Evolutionary conservation across 2,329 filamentous ascomycete genomes (phyloP).

Genomic region (Lachnellula suecica): DNA sequence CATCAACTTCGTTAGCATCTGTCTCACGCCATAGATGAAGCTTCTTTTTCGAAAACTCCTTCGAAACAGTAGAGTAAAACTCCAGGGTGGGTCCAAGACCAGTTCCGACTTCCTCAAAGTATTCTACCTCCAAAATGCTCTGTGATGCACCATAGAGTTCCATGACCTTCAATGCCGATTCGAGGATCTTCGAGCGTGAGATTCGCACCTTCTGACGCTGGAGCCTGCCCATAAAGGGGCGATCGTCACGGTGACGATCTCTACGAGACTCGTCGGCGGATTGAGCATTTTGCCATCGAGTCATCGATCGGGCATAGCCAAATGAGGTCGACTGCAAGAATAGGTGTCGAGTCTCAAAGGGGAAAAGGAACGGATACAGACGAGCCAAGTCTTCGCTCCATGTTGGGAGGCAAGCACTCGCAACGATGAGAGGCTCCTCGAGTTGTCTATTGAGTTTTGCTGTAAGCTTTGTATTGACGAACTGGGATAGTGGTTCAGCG

Average conservation of each 20-base stretch:
- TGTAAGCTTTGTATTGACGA: slow-evolving; percentile 97
- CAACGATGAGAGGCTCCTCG: slow-evolving; percentile 94
- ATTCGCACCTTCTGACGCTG: slow-evolving; percentile 99
- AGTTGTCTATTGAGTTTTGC: slow-evolving; percentile 96
- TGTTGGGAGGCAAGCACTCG: slow-evolving; percentile 90
- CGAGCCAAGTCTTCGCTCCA: slow-evolving; percentile 96
- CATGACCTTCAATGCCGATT: slow-evolving; percentile 98
- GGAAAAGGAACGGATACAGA: slow-evolving; percentile 94
- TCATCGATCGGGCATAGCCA: slow-evolving; percentile 96
- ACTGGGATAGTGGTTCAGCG: slow-evolving; percentile 83
- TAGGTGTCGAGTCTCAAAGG: slow-evolving; percentile 93
- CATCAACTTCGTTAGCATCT: slow-evolving; percentile 68
- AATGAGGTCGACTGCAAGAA: slow-evolving; percentile 98
- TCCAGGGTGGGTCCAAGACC: slow-evolving; percentile 93
- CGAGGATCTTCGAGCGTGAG: slow-evolving; percentile 87
- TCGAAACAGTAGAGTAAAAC: slow-evolving; percentile 96
- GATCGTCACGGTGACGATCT: slow-evolving; percentile 81
- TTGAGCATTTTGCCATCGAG: slow-evolving; percentile 92
- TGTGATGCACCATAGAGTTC: slow-evolving; percentile 96
- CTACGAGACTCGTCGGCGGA: slow-evolving; percentile 76
- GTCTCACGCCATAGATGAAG: slow-evolving; percentile 95
- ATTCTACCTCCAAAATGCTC: slow-evolving; percentile 94
- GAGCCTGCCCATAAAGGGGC: slow-evolving; percentile 85
- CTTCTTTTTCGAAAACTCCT: slow-evolving; percentile 96
- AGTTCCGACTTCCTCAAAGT: slow-evolving; percentile 97